Evolutionary conservation across 495 filamentous ascomycete species (phyloP).

Genomic region (Talaromyces adpressus): DNA sequence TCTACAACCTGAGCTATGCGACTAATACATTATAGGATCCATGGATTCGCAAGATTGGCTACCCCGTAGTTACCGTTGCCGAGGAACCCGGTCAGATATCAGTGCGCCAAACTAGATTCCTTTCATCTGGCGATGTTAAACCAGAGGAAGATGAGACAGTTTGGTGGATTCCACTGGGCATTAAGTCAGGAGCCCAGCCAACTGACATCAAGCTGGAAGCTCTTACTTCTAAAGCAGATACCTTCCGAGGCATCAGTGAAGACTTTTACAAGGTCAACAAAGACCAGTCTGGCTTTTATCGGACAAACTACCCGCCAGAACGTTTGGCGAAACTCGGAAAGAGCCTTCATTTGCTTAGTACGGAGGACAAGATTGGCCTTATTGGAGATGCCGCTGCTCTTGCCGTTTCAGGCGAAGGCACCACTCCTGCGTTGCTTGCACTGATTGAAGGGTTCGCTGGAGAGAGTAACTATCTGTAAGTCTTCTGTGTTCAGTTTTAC

Average conservation of each 20-base stretch:
- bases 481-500: not conserved
- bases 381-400: conserved; percentile 89
- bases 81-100: conserved; percentile 77
- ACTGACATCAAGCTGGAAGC: conserved; percentile 37
- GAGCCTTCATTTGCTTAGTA: conserved; percentile 62
- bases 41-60: conserved; percentile 93
- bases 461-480: conserved; percentile 74
- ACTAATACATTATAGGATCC: conserved; percentile 45
- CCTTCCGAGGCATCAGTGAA: conserved; percentile 62
- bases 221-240: conserved; percentile 69
- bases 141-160: conserved; percentile 81
- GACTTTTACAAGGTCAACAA: conserved; percentile 88
- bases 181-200: conserved; percentile 49
- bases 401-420: conserved; percentile 77
- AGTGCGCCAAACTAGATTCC: conserved; percentile 78
- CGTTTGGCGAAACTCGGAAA: conserved; percentile 73
- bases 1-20: not conserved
- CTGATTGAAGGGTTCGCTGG: conserved; percentile 73
- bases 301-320: conserved; percentile 80
- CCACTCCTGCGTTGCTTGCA: conserved; percentile 68
- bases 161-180: conserved; percentile 93
- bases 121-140: conserved; percentile 85
- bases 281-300: conserved; percentile 83
- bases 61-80: conserved; percentile 78
- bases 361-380: conserved; percentile 85